Conservation (phyloP, 495 filamentous ascomycete genomes). For the Neurospora sp. region DNA sequence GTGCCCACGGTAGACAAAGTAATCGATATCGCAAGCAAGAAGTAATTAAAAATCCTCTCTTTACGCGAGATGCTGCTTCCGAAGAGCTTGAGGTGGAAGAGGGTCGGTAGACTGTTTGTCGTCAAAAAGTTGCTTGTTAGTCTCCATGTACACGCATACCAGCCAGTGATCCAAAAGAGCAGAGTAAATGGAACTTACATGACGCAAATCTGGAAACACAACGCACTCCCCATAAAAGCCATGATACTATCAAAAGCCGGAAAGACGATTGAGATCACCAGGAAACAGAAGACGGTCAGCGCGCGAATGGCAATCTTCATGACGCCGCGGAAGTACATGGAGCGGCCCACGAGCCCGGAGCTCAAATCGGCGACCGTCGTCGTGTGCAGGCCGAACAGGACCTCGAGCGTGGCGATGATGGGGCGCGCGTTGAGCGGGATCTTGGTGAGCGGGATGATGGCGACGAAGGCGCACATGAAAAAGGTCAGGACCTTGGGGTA, state of each 20-base stretch:
- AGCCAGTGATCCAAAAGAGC: neutral
- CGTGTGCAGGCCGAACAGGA: conserved; percentile 60
- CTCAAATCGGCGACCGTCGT: conserved; percentile 35
- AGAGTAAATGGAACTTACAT: conserved; percentile 40
- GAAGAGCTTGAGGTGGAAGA: conserved; percentile 92
- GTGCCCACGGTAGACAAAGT: conserved; percentile 69
- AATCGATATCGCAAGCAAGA: conserved; percentile 58
- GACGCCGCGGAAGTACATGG: conserved; percentile 46
- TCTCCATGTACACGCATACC: neutral
- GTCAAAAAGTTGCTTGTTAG: neutral
- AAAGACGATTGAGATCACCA: conserved; percentile 60
- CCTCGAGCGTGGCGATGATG: conserved; percentile 75
- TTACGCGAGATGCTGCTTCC: conserved; percentile 56
- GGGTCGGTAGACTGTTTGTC: conserved; percentile 52
- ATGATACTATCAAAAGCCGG: conserved; percentile 90
- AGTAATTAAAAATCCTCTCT: conserved; percentile 59
- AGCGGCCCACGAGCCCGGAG: conserved; percentile 39
- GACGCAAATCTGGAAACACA: conserved; percentile 92
- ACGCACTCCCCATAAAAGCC: conserved; percentile 81
- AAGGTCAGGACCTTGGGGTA: conserved; percentile 70
- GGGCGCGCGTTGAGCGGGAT: conserved; percentile 85
- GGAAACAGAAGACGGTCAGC: conserved; percentile 27
- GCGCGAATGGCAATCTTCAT: conserved; percentile 55
- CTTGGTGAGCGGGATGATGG: conserved; percentile 91
- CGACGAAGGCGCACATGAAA: conserved; percentile 73